Conservation (phyloP, 2,329 filamentous ascomycete species). For the Botryotinia calthae region DNA sequence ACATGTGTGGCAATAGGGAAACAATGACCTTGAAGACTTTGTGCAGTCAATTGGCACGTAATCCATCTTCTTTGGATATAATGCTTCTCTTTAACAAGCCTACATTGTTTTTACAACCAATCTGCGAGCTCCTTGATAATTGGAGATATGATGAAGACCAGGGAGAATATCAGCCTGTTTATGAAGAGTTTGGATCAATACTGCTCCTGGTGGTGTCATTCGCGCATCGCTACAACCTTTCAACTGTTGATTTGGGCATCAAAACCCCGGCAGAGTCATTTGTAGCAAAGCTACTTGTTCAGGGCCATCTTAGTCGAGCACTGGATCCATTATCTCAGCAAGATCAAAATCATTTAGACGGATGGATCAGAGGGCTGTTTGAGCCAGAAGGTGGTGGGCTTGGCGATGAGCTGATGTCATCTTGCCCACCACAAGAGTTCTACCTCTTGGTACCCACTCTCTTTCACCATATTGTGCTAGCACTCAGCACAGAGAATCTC, state of each 20-base stretch:
- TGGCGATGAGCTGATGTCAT: constrained; percentile 76
- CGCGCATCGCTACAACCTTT: constrained; percentile 71
- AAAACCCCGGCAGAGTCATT: constrained; percentile 58
- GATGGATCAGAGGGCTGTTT: constrained; percentile 77
- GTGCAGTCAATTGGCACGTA: constrained; percentile 70
- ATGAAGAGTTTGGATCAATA: constrained; percentile 80
- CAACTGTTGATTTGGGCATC: constrained; percentile 60
- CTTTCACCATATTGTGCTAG: constrained; percentile 72
- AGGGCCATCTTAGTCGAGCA: constrained; percentile 55
- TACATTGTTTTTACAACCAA: constrained; percentile 64
- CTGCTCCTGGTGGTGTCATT: constrained; percentile 71
- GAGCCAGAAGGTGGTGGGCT: constrained; percentile 70
- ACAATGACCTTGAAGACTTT: constrained; percentile 77
- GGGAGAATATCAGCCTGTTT: constrained; percentile 79
- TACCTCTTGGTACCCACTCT: constrained; percentile 75
- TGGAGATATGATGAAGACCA: constrained; percentile 84
- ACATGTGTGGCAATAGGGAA: constrained; percentile 69
- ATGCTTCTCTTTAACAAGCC: constrained; percentile 73
- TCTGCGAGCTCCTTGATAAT: constrained; percentile 72
- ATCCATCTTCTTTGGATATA: constrained; percentile 69
- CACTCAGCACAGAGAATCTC: constrained; percentile 63
- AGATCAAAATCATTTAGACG: constrained; percentile 63
- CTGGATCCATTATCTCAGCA: constrained; percentile 60
- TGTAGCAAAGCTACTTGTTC: constrained; percentile 62
- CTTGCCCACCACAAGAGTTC: constrained; percentile 79